Evolutionary conservation across 371 early-diverging fungal species (phyloP).

Genomic region (Gilbertella persicaria): DNA sequence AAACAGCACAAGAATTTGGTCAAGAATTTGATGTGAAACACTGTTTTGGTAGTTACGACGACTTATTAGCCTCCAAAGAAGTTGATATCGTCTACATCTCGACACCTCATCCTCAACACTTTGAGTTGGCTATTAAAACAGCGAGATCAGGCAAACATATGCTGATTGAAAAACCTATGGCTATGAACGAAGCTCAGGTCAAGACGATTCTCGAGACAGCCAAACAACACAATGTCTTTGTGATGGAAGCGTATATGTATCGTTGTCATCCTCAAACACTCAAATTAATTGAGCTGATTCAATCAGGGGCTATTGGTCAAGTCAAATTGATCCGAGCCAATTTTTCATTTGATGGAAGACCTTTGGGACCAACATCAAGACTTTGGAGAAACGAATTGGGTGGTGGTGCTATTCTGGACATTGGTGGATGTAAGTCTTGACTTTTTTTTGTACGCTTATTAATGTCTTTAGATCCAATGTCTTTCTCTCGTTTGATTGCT

Average conservation of each 20-base stretch:
- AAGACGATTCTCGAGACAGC: constrained; percentile 31
- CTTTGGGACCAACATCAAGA: constrained; percentile 37
- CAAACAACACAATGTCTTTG: constrained; percentile 32
- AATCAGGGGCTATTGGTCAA: constrained; percentile 34
- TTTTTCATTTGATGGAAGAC: constrained; percentile 42
- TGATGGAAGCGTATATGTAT: constrained; percentile 58
- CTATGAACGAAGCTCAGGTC: constrained; percentile 44
- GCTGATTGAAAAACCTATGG: constrained; percentile 56
- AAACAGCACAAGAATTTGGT: constrained; percentile 37
- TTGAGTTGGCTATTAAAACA: constrained; percentile 32
- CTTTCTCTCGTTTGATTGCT: constrained; percentile 44
- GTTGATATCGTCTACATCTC: constrained; percentile 52
- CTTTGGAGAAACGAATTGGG: constrained; percentile 50
- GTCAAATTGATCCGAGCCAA: constrained; percentile 43
- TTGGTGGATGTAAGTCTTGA: constrained; percentile 47
- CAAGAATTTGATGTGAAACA: constrained; percentile 23
- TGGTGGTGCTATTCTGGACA: constrained; percentile 51
- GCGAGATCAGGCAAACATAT: constrained; percentile 47
- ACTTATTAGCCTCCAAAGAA: constrained; percentile 30
- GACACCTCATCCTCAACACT: constrained; percentile 52
- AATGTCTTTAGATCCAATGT: constrained; percentile 42
- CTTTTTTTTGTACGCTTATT: neutral
- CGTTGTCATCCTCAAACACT: constrained; percentile 50
- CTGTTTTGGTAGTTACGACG: constrained; percentile 40
- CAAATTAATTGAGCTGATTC: constrained; percentile 31